Base-by-base conservation (phyloP, 1,284 basidiomycete genomes). In the Moniliophthora roreri region DNA sequence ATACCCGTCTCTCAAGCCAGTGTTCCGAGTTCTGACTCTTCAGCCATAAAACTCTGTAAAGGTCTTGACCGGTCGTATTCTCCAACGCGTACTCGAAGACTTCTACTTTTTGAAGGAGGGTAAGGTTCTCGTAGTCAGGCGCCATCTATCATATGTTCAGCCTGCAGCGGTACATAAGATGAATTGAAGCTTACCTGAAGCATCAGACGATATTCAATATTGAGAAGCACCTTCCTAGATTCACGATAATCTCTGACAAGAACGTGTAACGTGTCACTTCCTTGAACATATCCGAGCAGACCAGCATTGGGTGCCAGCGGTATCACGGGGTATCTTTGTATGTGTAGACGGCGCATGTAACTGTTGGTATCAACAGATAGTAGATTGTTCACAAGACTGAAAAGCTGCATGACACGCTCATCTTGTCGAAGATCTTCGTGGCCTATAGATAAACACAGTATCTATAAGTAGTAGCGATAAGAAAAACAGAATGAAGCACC, bases 31-130 rank as follows among this genome's bases (percentile, higher is more conserved):
- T 95, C 55, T 82, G 74, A 65, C 91, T 94, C 77, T 96, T 97
- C 58, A 99, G 79, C 97, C 97, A 99, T 15, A 99, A 76, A 20
- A 99, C 95, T 18, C 95, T 82, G 71, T 99, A 99, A n/a, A 99
- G 78, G 69, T 99, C 97, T 73, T 99, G 97, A 0, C 97, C 97
- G 0, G 95, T 98, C 0, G 97, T 99, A 65, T 99, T 99, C 72
- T 99, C 96, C 39, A 99, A 79, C 3, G 97, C 96, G 65, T 99
- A 99, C 70, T 99, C 95, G 72, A 99, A 99, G 16, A 99, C 97
- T 68, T 99, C 97, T 39, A 99, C 93, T 76, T 99, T 99, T 71
- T 99, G 95, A 56, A 99, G 81, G 2, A 98, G 77, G 28, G 92
- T 95, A 39, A 99, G 77, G 62, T 89, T 91, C 71, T 99, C 97